These are phyloP conservation scores for Hypoxylon sp. DNA, from an alignment of 2,329 filamentous ascomycete species.

Conservation along the genomic window DNA sequence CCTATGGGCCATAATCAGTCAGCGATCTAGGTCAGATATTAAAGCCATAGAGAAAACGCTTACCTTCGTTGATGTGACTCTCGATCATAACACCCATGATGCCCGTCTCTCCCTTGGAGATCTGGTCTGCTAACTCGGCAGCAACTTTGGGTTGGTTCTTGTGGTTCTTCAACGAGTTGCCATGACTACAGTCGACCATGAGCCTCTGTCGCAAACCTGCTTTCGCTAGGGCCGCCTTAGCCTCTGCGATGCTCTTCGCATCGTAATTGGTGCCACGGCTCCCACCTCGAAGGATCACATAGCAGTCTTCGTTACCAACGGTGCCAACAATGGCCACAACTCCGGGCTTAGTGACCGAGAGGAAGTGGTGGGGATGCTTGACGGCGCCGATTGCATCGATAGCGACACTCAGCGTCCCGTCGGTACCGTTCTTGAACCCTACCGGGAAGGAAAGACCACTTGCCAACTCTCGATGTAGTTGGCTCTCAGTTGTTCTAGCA, in stretches of 20 bases:
- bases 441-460: constrained; percentile 96
- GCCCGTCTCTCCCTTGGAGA: constrained; percentile 83
- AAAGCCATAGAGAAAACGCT: constrained; percentile 46
- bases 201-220: constrained; percentile 81
- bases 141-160: constrained; percentile 97
- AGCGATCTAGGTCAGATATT: constrained; percentile 37
- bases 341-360: constrained; percentile 96
- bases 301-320: constrained; percentile 95
- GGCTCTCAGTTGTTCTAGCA: constrained; percentile 95
- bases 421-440: constrained; percentile 99
- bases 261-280: constrained; percentile 96
- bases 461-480: constrained; percentile 94
- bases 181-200: constrained; percentile 99
- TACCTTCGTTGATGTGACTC: constrained; percentile 94
- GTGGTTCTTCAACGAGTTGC: constrained; percentile 96
- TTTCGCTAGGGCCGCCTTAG: constrained; percentile 83
- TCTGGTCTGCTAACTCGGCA: constrained; percentile 83
- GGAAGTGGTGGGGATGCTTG: constrained; percentile 93
- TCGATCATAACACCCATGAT: constrained; percentile 99
- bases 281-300: constrained; percentile 93
- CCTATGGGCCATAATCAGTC: constrained; percentile 63
- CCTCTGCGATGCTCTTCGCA: constrained; percentile 83
- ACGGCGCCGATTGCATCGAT: constrained; percentile 97
- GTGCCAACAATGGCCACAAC: constrained; percentile 96
- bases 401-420: constrained; percentile 88